These are phyloP conservation scores for Albugo candida DNA, from an alignment of 352 stramenopile genomes.

Conservation along the genomic window DNA sequence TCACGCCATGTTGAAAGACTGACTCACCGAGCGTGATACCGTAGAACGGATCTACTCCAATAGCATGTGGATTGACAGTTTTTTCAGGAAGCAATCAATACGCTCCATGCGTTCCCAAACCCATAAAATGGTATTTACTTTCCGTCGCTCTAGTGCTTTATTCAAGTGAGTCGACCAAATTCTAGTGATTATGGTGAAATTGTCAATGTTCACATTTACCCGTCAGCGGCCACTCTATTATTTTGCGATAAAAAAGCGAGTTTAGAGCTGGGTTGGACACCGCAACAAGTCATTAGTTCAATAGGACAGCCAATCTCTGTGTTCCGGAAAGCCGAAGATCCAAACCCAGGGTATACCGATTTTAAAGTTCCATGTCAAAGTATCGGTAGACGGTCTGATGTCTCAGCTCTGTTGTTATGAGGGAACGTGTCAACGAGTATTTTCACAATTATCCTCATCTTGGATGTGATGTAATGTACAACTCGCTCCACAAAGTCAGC, in stretches of 20 bases:
- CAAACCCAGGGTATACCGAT: conserved; percentile 27
- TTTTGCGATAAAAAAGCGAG: conserved; percentile 45
- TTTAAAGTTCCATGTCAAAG: too few relatives aligned
- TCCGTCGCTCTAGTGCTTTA: not conserved
- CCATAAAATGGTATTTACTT: conserved; percentile 23
- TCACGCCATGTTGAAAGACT: not conserved
- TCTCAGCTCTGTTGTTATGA: conserved; percentile 22
- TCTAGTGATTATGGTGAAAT: conserved; percentile 56
- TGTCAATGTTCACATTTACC: conserved; percentile 28
- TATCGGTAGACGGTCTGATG: not conserved
- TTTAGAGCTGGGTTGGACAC: conserved; percentile 56
- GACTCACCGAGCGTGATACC: not conserved
- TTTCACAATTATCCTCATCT: conserved; percentile 77
- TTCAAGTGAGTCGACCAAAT: not conserved
- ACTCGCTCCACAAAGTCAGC: conserved; percentile 37
- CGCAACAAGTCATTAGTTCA: conserved; percentile 69
- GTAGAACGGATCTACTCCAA: conserved; percentile 57
- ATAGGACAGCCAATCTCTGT: conserved; percentile 52
- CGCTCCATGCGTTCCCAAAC: conserved; percentile 15
- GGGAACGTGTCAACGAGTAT: conserved; percentile 41
- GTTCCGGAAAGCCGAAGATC: conserved; percentile 55
- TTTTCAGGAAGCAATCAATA: conserved; percentile 32
- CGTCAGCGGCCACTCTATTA: conserved; percentile 17
- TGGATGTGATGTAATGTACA: conserved; percentile 57
- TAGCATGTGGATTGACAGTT: conserved; percentile 44